phyloP scores from a whole-genome alignment of 352 stramenopile genomes.

The Globisporangium acanthophoron region DNA sequence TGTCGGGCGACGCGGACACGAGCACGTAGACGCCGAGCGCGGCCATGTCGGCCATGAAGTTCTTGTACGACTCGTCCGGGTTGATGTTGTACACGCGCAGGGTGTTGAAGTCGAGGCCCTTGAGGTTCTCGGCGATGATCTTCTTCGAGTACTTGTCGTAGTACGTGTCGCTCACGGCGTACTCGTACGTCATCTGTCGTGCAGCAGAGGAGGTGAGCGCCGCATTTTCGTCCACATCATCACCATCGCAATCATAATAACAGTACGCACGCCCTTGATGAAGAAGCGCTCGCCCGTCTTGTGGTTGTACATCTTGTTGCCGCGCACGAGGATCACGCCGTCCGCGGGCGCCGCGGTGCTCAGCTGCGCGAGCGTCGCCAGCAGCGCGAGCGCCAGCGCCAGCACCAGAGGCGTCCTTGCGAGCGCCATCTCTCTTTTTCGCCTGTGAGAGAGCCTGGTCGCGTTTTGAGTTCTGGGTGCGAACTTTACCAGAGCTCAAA shows the following conservation, averaged over 20 bases:
- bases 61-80: slow-evolving; percentile 69
- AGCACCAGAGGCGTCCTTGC: not conserved
- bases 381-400: slow-evolving; percentile 4
- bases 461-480: not conserved
- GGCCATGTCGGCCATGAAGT: slow-evolving; percentile 85
- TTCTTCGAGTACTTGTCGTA: slow-evolving; percentile 83
- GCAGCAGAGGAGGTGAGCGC: not conserved
- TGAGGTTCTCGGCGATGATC: slow-evolving; percentile 55
- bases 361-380: slow-evolving; percentile 8
- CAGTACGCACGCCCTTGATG: slow-evolving; percentile 70
- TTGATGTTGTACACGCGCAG: slow-evolving; percentile 87
- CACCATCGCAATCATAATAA: not conserved
- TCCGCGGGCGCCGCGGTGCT: slow-evolving; percentile 20
- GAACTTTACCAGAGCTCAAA: too few relatives aligned
- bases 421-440: slow-evolving; percentile 8
- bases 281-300: slow-evolving; percentile 82
- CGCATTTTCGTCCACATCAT: not conserved
- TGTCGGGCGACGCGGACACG: slow-evolving; percentile 72
- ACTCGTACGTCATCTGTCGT: slow-evolving; percentile 79
- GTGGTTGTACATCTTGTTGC: slow-evolving; percentile 86
- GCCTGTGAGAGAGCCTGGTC: not conserved
- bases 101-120: slow-evolving; percentile 78
- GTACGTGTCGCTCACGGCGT: slow-evolving; percentile 81
- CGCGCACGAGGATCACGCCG: slow-evolving; percentile 67
- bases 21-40: slow-evolving; percentile 75